These are phyloP conservation scores for Mortierella hygrophila DNA, from an alignment of 192 early-diverging fungal species.

Conservation along the genomic window DNA sequence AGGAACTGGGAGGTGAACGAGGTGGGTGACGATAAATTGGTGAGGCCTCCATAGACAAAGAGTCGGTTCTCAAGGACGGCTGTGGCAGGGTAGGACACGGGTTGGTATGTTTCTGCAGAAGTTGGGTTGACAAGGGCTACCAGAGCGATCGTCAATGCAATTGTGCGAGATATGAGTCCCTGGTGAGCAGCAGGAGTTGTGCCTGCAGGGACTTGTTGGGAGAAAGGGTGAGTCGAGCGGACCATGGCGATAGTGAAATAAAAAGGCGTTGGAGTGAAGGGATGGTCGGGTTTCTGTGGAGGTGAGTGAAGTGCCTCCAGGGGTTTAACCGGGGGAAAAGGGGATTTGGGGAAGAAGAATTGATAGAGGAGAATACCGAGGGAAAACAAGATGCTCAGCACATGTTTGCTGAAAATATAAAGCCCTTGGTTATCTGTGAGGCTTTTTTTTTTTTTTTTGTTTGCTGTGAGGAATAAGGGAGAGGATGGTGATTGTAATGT, in stretches of 20 bases:
- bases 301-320: background rate
- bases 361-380: background rate
- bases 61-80: slow-evolving; percentile 26
- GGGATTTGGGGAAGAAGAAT: background rate
- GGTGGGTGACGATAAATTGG: background rate
- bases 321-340: background rate
- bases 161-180: background rate
- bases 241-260: background rate
- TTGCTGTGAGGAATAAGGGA: background rate
- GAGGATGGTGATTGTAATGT: background rate
- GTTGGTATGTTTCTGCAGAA: slow-evolving; percentile 3
- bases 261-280: background rate
- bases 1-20: slow-evolving; percentile 36
- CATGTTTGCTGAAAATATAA: background rate
- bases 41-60: slow-evolving; percentile 40
- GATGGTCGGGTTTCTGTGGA: background rate
- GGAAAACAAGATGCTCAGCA: background rate
- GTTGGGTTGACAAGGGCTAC: background rate
- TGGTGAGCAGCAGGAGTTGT: background rate
- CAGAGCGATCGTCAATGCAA: background rate
- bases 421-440: background rate
- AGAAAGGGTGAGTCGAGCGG: too few relatives aligned
- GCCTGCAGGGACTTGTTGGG: background rate
- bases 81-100: slow-evolving; percentile 29
- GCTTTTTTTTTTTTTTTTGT: background rate